Base-by-base conservation (phyloP, 1,284 basidiomycete species). In the Irpex rosettiformis region DNA sequence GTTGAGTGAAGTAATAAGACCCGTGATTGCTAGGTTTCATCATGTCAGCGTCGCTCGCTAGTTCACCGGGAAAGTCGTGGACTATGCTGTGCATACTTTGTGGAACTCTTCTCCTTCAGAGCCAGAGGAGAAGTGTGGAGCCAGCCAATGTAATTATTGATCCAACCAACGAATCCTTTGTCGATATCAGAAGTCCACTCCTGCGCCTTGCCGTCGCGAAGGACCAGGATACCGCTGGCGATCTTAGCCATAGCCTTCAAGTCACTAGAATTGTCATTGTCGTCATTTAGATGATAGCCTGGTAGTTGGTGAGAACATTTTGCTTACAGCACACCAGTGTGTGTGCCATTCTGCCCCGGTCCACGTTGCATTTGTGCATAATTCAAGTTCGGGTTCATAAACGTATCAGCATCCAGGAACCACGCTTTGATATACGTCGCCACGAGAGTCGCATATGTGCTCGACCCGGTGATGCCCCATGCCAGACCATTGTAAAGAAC, bases 311-410 rank as follows among this genome's bases (percentile, higher is more conserved):
- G 22, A 25, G 22, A 25, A 27, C 11, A 52, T 52, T 24, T 62
- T 2, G 5, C 66, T 63, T 45, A 70, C 79, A 89, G 74, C 43
- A 88, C 71, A 57, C 86, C 86, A 21, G 81, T 84, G 65, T 81
- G 79, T 40, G 75, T 73, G 37, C 85, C 85, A 0, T 64, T 64
- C 59, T 79, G 77, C 1, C 77, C 78, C 0, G 72, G 66, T 0
- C 88, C 88, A 6, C 88, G 79, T 47, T 79, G 65, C 72, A 88
- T 78, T 66, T 90, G 88, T 0, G 77, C 83, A 65, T 81, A 90
- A 61, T 83, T 76, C 29, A 89, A 72, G 65, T 86, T 84, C 2
- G 88, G 86, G 60, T 85, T 86, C 82, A 89, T 87, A 30, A 66
- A 72, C 1, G 84, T 87, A 5, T 72, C 72, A 0, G 72, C 58